These are phyloP conservation scores for Acanthamoeba divionensis DNA, from an alignment of 208 protist species.

Conservation along the genomic window DNA sequence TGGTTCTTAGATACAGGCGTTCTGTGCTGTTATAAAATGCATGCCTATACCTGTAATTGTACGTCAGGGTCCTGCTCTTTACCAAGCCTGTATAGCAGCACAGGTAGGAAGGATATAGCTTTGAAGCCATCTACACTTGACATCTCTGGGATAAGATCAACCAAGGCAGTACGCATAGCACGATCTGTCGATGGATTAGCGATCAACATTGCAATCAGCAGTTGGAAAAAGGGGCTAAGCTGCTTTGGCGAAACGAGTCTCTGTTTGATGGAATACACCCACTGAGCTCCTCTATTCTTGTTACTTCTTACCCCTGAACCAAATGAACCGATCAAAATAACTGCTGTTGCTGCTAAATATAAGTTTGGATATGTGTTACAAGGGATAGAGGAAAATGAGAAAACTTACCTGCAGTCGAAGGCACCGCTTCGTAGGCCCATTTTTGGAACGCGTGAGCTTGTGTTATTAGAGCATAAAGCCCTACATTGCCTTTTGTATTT, in stretches of 20 bases:
- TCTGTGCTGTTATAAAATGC: neutral
- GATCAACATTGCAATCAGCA: neutral
- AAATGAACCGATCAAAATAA: too few species aligned
- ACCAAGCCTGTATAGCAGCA: conserved; percentile 14
- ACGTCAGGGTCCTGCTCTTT: neutral
- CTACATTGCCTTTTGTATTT: too few species aligned
- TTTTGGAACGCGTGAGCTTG: too few species aligned
- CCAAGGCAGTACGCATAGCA: neutral
- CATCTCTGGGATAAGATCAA: neutral
- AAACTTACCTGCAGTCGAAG: too few species aligned
- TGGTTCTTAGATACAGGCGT: neutral
- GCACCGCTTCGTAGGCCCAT: too few species aligned
- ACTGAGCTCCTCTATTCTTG: too few species aligned
- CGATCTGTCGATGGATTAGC: neutral
- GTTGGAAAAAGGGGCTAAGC: conserved; percentile 9
- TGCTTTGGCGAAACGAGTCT: neutral
- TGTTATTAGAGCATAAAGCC: too few species aligned
- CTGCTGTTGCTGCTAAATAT: too few species aligned
- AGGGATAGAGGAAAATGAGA: too few species aligned
- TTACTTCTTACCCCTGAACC: too few species aligned
- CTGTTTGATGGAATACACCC: neutral
- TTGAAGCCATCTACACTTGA: neutral
- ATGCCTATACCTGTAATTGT: neutral
- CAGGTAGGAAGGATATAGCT: neutral
- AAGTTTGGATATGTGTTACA: too few species aligned